phyloP scores from a whole-genome alignment of 2,329 filamentous ascomycete species.

The Sclerotinia borealis region DNA sequence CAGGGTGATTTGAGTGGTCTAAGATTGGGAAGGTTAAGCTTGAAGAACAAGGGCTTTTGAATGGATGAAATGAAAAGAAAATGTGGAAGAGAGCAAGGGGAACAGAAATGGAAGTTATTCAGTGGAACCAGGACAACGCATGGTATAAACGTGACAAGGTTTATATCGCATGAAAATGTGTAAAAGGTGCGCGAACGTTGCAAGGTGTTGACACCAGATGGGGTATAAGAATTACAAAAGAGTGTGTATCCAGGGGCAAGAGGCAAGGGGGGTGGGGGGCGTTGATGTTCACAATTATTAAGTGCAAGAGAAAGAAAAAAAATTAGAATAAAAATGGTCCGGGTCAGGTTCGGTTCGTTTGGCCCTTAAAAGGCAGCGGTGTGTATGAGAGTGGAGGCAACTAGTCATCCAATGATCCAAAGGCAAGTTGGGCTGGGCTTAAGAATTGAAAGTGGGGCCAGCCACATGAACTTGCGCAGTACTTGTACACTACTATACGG shows the following conservation, averaged over 20 bases:
- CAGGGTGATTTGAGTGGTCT: slow-evolving; percentile 7
- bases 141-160: slow-evolving; percentile 32
- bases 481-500: not conserved
- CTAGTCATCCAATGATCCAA: slow-evolving; percentile 3
- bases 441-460: slow-evolving; percentile 6
- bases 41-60: slow-evolving; percentile 9
- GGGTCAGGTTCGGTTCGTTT: slow-evolving; percentile 8
- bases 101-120: slow-evolving; percentile 7
- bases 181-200: slow-evolving; percentile 13
- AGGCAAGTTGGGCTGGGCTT: slow-evolving; percentile 4
- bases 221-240: slow-evolving; percentile 7
- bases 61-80: slow-evolving; percentile 8
- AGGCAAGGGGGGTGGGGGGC: not conserved
- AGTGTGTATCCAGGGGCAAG: not conserved
- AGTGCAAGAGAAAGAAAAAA: not conserved
- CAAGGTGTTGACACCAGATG: slow-evolving; percentile 11
- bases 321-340: slow-evolving; percentile 1
- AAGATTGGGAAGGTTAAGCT: slow-evolving; percentile 9
- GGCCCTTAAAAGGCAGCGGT: slow-evolving; percentile 8
- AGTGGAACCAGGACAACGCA: slow-evolving; percentile 26
- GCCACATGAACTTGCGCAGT: slow-evolving; percentile 7
- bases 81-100: slow-evolving; percentile 12
- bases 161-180: slow-evolving; percentile 21
- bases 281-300: not conserved
- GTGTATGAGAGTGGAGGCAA: slow-evolving; percentile 12